Percentiles rank a stretch among this genome's conserved stretches.
Conservation (phyloP, 1,139 yeast species). For the Kluyveromyces marxianus region DNA sequence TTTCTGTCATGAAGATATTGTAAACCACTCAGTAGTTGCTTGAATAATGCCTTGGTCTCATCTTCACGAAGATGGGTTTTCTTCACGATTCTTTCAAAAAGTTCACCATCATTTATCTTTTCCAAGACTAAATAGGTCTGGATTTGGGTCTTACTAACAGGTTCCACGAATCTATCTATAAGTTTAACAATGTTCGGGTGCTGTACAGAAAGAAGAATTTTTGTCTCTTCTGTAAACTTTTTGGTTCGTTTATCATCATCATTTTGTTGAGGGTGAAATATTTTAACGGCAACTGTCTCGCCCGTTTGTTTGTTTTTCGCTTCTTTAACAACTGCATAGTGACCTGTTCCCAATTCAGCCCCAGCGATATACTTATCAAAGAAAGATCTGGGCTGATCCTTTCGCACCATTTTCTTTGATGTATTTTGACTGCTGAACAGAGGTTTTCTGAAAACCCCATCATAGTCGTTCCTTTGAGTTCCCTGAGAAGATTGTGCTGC, state of each 20-base stretch:
- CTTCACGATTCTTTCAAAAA: conserved; percentile 60
- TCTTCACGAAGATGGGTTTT: conserved; percentile 53
- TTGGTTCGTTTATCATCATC: conserved; percentile 40
- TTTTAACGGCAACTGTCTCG: conserved; percentile 60
- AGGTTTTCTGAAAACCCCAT: conserved; percentile 25
- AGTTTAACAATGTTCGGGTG: conserved; percentile 67
- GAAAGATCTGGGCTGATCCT: conserved; percentile 33
- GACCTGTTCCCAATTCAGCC: conserved; percentile 63
- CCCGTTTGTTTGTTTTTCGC: conserved; percentile 54
- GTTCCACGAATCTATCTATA: conserved; percentile 62
- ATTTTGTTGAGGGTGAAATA: conserved; percentile 61
- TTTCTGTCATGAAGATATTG: conserved; percentile 53
- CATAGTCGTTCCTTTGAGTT: conserved; percentile 7
- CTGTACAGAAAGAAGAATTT: conserved; percentile 53
- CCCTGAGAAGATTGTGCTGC: conserved; percentile 10
- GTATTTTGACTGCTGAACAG: conserved; percentile 20
- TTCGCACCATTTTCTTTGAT: conserved; percentile 12
- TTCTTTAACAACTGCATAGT: conserved; percentile 70
- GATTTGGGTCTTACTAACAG: conserved; percentile 44
- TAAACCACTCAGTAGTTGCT: conserved; percentile 56
- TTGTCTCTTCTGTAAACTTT: conserved; percentile 61
- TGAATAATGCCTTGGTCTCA: conserved; percentile 55
- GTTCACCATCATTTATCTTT: conserved; percentile 66
- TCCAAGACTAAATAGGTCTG: conserved; percentile 66
- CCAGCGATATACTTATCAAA: conserved; percentile 58